Conservation (phyloP, 306 rosid genomes). For the Lagenaria siceraria region DNA sequence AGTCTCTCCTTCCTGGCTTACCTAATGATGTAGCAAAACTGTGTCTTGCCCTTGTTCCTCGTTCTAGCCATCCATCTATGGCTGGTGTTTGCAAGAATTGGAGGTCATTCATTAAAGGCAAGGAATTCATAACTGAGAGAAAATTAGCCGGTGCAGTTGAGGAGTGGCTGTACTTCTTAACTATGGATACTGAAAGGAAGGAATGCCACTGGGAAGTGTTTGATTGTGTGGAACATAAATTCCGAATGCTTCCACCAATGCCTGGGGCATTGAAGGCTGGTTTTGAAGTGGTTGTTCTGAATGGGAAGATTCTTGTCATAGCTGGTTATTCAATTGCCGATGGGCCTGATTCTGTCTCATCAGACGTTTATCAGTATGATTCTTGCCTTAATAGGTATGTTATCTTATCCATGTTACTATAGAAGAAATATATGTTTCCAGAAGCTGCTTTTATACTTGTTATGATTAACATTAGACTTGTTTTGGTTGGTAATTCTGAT, state of each 20-base stretch:
- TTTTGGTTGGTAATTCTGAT: background rate
- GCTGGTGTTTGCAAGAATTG: conserved; percentile 73
- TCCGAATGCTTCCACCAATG: conserved; percentile 54
- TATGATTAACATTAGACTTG: background rate
- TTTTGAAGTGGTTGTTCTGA: conserved; percentile 60
- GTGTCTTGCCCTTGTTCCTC: conserved; percentile 93
- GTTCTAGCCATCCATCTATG: conserved; percentile 50
- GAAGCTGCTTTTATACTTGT: background rate
- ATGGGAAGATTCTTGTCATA: conserved; percentile 80
- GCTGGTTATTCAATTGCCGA: conserved; percentile 52
- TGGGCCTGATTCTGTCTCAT: conserved; percentile 36
- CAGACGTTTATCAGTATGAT: conserved; percentile 68
- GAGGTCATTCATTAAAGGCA: conserved; percentile 72
- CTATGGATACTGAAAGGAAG: conserved; percentile 38
- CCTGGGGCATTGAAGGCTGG: conserved; percentile 50
- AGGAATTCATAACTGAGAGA: conserved; percentile 58
- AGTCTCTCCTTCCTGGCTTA: conserved; percentile 57
- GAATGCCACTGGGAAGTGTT: conserved; percentile 88
- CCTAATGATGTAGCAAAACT: conserved; percentile 84
- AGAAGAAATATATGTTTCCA: background rate
- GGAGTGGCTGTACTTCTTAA: conserved; percentile 89
- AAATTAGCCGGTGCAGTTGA: conserved; percentile 64
- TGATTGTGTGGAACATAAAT: conserved; percentile 52
- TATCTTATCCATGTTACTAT: background rate
- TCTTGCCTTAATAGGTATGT: conserved; percentile 67